Percentiles rank a stretch among this genome's conserved stretches.
Conservation (phyloP, 2,329 filamentous ascomycete species). For the Magnaporthiopsis rhizophila region DNA sequence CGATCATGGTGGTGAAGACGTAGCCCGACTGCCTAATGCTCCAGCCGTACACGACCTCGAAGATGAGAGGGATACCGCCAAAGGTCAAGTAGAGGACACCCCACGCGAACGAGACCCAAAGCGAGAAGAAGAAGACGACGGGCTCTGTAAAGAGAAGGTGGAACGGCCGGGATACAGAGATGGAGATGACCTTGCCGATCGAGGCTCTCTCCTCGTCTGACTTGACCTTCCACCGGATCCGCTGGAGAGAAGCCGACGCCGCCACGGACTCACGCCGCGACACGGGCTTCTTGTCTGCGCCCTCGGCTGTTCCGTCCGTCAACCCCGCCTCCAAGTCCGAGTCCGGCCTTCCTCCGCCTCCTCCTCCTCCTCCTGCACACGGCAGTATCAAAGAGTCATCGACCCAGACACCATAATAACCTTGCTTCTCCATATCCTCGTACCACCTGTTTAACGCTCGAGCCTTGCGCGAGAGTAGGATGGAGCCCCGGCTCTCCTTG, state of each 20-base stretch:
- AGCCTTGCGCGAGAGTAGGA: conserved; percentile 71
- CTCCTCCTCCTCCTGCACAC: background rate
- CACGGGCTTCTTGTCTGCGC: conserved; percentile 16
- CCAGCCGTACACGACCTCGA: conserved; percentile 60
- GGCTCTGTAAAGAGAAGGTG: conserved; percentile 68
- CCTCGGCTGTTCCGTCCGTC: background rate
- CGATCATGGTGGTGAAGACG: conserved; percentile 65
- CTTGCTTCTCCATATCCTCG: conserved; percentile 58
- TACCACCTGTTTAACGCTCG: conserved; percentile 71
- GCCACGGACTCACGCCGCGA: background rate
- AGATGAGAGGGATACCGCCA: conserved; percentile 71
- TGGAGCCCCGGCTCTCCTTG: conserved; percentile 73
- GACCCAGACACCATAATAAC: conserved; percentile 42
- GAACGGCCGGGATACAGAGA: conserved; percentile 72
- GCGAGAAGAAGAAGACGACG: conserved; percentile 76
- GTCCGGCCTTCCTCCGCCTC: background rate
- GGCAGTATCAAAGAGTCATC: conserved; percentile 8
- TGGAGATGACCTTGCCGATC: conserved; percentile 59
- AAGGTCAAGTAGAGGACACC: conserved; percentile 82
- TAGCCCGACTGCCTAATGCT: conserved; percentile 58
- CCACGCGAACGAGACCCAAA: conserved; percentile 90
- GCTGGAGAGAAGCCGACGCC: conserved; percentile 23
- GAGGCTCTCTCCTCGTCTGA: conserved; percentile 69
- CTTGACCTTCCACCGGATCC: conserved; percentile 73
- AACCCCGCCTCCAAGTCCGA: conserved; percentile 1